These are phyloP conservation scores for Dalbergia oliveri DNA, from an alignment of 306 rosid genomes.

Conservation along the genomic window DNA sequence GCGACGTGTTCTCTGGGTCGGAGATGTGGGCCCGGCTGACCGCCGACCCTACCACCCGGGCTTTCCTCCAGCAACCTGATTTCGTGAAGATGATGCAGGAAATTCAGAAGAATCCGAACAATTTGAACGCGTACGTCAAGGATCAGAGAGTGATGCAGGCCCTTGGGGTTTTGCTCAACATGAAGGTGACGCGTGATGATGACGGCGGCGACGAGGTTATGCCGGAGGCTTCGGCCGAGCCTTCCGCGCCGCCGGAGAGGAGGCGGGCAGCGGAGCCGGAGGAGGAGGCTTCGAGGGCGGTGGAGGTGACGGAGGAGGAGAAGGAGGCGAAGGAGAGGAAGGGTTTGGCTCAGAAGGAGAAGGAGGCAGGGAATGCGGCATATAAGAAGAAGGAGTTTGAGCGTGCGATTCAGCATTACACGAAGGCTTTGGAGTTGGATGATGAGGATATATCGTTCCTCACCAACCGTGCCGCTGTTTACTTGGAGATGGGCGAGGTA, in stretches of 20 bases:
- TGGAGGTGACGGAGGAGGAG: conserved; percentile 59
- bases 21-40: conserved; percentile 91
- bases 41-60: conserved; percentile 75
- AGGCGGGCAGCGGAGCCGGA: conserved; percentile 62
- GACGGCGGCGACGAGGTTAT: conserved; percentile 47
- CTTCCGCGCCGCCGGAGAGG: conserved; percentile 48
- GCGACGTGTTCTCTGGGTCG: conserved; percentile 78
- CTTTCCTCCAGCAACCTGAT: conserved; percentile 71
- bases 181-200: conserved; percentile 56
- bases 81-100: conserved; percentile 88
- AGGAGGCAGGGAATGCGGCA: conserved; percentile 81
- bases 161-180: conserved; percentile 78
- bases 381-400: conserved; percentile 87
- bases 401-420: conserved; percentile 67
- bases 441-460: conserved; percentile 75
- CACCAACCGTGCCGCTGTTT: conserved; percentile 80
- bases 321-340: conserved; percentile 61
- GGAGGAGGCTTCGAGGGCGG: conserved; percentile 50
- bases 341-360: conserved; percentile 71
- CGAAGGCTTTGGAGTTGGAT: conserved; percentile 76
- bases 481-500: conserved; percentile 87
- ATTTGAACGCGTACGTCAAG: conserved; percentile 62
- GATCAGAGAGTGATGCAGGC: conserved; percentile 88
- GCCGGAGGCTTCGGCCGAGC: conserved; percentile 45
- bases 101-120: conserved; percentile 73